Percentiles rank a stretch among this genome's conserved stretches.
Evolutionary conservation across 164 flowering plant genomes (phyloP).

Genomic region (Piper longum): DNA sequence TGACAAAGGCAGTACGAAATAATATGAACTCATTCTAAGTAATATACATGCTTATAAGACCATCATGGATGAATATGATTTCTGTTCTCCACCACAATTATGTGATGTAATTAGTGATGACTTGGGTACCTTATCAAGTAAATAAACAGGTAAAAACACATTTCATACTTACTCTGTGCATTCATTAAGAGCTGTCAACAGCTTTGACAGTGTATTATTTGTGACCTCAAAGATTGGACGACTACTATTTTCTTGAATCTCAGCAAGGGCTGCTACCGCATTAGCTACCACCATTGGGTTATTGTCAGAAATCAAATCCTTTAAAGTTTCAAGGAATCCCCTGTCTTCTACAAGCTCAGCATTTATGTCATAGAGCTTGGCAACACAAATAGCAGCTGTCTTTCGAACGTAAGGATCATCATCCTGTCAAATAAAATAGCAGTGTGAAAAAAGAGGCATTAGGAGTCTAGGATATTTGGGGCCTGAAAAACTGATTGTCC

Average conservation of each 20-base stretch:
- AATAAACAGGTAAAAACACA: background rate
- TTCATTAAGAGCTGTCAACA: constrained; percentile 93
- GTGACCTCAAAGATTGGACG: constrained; percentile 87
- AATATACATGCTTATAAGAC: no score
- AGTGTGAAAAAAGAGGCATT: background rate
- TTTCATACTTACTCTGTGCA: constrained; percentile 75
- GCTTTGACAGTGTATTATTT: constrained; percentile 78
- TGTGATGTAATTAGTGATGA: no score
- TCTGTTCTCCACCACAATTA: no score
- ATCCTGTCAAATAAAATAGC: constrained; percentile 43
- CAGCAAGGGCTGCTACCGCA: constrained; percentile 98
- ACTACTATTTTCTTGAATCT: constrained; percentile 84
- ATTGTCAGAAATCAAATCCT: constrained; percentile 96
- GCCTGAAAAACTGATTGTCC: background rate
- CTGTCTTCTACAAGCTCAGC: constrained; percentile 99
- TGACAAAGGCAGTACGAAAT: no score
- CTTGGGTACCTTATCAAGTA: no score
- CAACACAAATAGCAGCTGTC: constrained; percentile 98
- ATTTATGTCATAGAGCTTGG: constrained; percentile 95
- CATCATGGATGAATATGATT: no score
- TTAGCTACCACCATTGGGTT: constrained; percentile 99
- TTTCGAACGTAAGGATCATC: constrained; percentile 99
- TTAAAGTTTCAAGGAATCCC: constrained; percentile 85
- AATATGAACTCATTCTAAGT: no score
- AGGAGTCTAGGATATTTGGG: background rate